phyloP scores from a whole-genome alignment of 257 asterid genomes.

The Fraxinus anomala region DNA sequence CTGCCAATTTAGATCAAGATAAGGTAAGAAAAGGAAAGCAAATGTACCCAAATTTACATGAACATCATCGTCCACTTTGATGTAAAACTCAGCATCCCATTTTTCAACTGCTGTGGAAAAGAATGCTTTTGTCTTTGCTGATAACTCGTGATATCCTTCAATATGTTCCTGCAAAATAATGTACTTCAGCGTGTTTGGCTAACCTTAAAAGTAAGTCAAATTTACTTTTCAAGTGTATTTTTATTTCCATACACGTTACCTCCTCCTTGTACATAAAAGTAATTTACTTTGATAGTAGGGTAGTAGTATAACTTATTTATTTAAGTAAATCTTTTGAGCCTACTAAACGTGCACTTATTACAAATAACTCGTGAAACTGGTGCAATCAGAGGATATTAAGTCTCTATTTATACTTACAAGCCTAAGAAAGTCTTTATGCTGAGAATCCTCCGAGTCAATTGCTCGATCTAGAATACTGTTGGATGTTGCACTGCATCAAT shows the following conservation, averaged over 20 bases:
- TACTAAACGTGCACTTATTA: neutral
- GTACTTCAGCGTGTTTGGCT: neutral
- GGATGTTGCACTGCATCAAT: constrained; percentile 53
- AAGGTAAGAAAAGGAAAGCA: neutral
- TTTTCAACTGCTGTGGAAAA: constrained; percentile 60
- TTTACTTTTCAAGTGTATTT: neutral
- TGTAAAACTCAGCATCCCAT: constrained; percentile 84
- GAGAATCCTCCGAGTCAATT: constrained; percentile 65
- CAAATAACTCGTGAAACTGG: neutral
- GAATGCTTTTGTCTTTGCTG: constrained; percentile 82
- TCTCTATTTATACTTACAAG: constrained; percentile 43
- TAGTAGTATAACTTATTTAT: neutral
- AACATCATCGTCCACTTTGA: constrained; percentile 84
- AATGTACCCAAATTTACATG: constrained; percentile 76
- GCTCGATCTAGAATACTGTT: constrained; percentile 79
- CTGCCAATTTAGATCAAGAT: neutral
- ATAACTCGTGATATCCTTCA: constrained; percentile 82
- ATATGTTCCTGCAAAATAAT: constrained; percentile 53
- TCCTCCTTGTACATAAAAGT: neutral
- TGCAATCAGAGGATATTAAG: neutral
- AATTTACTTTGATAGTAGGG: neutral
- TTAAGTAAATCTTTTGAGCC: no score
- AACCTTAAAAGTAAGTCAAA: neutral
- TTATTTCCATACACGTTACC: neutral
- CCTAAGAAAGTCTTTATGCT: constrained; percentile 68